A percentile compares a stretch with the other conserved stretches of the same genome.
Conservation (phyloP, 768 basidiomycete species). For the Tricholoma bakamatsutake region DNA sequence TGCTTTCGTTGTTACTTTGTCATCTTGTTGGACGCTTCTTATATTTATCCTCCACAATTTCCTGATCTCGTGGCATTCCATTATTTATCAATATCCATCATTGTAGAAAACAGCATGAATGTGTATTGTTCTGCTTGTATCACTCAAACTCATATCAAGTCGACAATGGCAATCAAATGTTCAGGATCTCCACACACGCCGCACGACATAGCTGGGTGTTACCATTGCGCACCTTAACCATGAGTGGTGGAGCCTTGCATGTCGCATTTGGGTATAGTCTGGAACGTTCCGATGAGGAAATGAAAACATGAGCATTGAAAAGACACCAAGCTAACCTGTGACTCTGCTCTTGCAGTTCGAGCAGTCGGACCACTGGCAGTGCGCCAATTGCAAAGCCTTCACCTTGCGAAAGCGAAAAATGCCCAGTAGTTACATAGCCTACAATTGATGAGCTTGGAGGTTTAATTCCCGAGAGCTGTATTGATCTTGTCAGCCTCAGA, state of each 20-base stretch:
- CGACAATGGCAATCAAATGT: slow-evolving; percentile 6
- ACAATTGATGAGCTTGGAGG: slow-evolving; percentile 47
- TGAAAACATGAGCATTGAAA: not conserved
- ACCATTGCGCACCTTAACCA: slow-evolving; percentile 64
- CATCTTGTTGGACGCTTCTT: slow-evolving; percentile 1
- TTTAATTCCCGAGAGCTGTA: slow-evolving; percentile 39
- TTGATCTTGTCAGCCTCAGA: not conserved
- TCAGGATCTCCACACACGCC: slow-evolving; percentile 36
- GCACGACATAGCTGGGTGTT: slow-evolving; percentile 48
- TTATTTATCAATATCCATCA: slow-evolving; percentile 5
- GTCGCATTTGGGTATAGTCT: slow-evolving; percentile 24
- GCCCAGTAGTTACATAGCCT: slow-evolving; percentile 83
- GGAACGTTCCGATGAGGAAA: slow-evolving; percentile 1
- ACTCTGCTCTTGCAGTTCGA: slow-evolving; percentile 48
- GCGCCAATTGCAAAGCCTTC: slow-evolving; percentile 74
- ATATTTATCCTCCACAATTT: not conserved
- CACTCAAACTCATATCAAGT: not conserved
- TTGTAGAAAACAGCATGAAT: slow-evolving; percentile 5
- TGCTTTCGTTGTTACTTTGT: not conserved
- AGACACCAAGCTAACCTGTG: slow-evolving; percentile 22
- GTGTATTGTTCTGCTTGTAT: slow-evolving; percentile 8
- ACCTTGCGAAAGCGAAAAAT: slow-evolving; percentile 74
- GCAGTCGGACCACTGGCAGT: slow-evolving; percentile 48
- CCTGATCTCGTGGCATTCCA: slow-evolving; percentile 1
- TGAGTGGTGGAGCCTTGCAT: slow-evolving; percentile 23